These are phyloP conservation scores for Moricandia arvensis DNA, from an alignment of 345 rosid species.

Conservation along the genomic window DNA sequence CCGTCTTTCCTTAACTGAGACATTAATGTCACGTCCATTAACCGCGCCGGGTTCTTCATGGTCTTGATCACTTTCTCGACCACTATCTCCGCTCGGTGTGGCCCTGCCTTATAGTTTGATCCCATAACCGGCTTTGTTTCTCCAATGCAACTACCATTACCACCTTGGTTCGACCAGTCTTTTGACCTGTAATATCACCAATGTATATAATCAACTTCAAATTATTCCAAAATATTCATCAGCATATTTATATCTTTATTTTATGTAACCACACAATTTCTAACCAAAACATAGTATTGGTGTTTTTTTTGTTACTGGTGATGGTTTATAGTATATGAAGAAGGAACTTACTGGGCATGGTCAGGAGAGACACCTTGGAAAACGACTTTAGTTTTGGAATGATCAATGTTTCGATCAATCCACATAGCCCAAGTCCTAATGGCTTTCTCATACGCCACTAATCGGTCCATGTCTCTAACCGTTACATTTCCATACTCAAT, in stretches of 20 bases:
- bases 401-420: slow-evolving; percentile 50
- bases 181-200: slow-evolving; percentile 39
- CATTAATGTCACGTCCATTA: slow-evolving; percentile 37
- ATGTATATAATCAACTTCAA: background rate
- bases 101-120: slow-evolving; percentile 40
- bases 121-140: slow-evolving; percentile 45
- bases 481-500: slow-evolving; percentile 38
- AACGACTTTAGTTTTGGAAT: slow-evolving; percentile 51
- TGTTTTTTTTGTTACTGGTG: too few species aligned
- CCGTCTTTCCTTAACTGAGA: slow-evolving; percentile 45
- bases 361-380: slow-evolving; percentile 79
- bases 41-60: slow-evolving; percentile 28
- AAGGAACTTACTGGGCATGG: slow-evolving; percentile 45
- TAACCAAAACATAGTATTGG: background rate
- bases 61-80: slow-evolving; percentile 28
- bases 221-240: too few species aligned
- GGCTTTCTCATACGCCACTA: slow-evolving; percentile 60
- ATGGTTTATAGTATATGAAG: background rate
- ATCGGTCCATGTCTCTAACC: slow-evolving; percentile 53
- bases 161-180: slow-evolving; percentile 55
- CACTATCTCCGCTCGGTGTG: slow-evolving; percentile 48
- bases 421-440: slow-evolving; percentile 71
- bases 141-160: slow-evolving; percentile 42
- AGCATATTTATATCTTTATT: too few species aligned
- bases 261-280: background rate